Conservation (phyloP, 2,329 filamentous ascomycete genomes). For the Alternaria novae-zelandiae region DNA sequence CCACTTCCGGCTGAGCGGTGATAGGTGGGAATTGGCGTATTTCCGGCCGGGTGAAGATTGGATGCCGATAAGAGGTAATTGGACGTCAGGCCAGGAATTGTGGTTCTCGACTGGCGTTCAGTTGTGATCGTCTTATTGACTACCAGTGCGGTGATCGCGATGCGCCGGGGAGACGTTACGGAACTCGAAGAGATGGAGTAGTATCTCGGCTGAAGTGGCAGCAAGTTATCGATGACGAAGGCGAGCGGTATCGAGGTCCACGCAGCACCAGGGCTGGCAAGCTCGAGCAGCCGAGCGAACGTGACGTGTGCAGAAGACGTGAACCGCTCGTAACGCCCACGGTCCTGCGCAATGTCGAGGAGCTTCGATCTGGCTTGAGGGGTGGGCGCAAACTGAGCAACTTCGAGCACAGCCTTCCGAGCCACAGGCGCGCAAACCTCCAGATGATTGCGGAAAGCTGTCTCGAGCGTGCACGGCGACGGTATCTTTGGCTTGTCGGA, state of each 20-base stretch:
- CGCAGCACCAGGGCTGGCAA: constrained; percentile 26
- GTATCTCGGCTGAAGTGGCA: constrained; percentile 37
- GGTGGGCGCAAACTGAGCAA: constrained; percentile 52
- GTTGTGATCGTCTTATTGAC: constrained; percentile 39
- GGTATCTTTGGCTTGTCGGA: constrained; percentile 47
- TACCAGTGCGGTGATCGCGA: constrained; percentile 50
- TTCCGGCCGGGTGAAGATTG: constrained; percentile 23
- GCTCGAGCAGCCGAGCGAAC: constrained; percentile 47
- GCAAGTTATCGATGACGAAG: constrained; percentile 39
- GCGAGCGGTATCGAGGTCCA: constrained; percentile 46
- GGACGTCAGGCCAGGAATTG: constrained; percentile 48
- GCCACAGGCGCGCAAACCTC: constrained; percentile 55
- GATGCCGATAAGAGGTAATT: constrained; percentile 47
- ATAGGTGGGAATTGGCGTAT: constrained; percentile 21
- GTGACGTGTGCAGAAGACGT: constrained; percentile 44
- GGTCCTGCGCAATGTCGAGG: constrained; percentile 38
- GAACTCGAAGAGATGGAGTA: constrained; percentile 49
- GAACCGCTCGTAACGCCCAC: constrained; percentile 43
- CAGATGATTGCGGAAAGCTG: constrained; percentile 55
- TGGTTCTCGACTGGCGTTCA: constrained; percentile 15
- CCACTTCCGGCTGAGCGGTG: constrained; percentile 15
- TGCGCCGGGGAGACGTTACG: constrained; percentile 44
- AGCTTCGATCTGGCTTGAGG: constrained; percentile 39
- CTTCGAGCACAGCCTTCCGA: constrained; percentile 46
- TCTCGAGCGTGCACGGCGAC: constrained; percentile 49